Evolutionary conservation across 2,329 filamentous ascomycete species (phyloP), one percentile per base, ranked within the genome.

Genomic region (Apiospora phragmitis): DNA sequence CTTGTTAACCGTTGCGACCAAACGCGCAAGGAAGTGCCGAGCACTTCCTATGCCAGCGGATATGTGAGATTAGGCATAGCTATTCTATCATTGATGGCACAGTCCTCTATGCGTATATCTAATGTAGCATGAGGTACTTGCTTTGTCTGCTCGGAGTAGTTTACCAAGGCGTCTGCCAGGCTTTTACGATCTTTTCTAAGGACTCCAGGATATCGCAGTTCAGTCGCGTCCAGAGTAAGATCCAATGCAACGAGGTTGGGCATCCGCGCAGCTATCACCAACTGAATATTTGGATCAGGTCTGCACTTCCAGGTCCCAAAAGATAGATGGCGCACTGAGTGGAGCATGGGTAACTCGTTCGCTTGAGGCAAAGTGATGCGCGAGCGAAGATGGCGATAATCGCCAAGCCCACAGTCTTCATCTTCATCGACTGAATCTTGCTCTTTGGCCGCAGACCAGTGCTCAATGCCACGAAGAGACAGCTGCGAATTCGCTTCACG

Each of bases 1-100:
- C 42, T 26, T 24, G 43, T 62, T 41, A 70, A 18, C 41, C 68
- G 68, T 41, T 70, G 68, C 21, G 59, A 67, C 59, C 68, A 70
- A 26, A n/a, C 29, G 29, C 68, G 68, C 59, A 70, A 42, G 18
- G 68, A 67, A n/a, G 59, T 11, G 8, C 68, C 24, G 43, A 70
- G 68, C 42, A 24, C n/a, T 43, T 70, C 68, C 43, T 70, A 67
- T 8, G 16, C 43, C 11, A 66, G 26, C 38, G 59, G 68, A 29
- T 70, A 70, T 18, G 6, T 32, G 21, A 47, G n/a, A 14, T 66
- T 38, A n/a, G 68, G 68, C 59, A 70, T 70, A 14, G 59, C 51
- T 18, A 66, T 11, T 11, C 59, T 67, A 29, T 55, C 16, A n/a
- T 66, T 24, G n/a, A 66, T 42, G 9, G 21, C 42, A 7, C 9